These are phyloP conservation scores for Solanum chilense DNA, from an alignment of 257 asterid genomes.

Conservation along the genomic window DNA sequence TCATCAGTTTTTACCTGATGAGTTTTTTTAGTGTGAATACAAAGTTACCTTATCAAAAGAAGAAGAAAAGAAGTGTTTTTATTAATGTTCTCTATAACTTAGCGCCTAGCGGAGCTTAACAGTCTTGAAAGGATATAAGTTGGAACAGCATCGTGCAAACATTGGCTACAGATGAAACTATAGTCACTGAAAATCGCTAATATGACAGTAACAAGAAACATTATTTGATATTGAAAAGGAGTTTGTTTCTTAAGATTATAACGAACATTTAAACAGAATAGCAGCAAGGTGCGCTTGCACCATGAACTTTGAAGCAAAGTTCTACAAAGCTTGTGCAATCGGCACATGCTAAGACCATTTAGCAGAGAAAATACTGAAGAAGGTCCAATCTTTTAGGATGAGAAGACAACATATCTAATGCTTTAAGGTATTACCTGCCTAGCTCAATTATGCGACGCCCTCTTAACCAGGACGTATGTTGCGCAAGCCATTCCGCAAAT, in stretches of 20 bases:
- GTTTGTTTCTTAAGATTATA: not conserved
- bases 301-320: not conserved
- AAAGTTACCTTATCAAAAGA: no score
- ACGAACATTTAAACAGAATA: not conserved
- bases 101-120: not conserved
- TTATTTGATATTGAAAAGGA: not conserved
- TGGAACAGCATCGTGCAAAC: not conserved
- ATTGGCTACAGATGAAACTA: not conserved
- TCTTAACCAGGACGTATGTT: slow-evolving; percentile 43
- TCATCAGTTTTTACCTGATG: no score
- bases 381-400: not conserved
- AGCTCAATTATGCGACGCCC: slow-evolving; percentile 63
- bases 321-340: not conserved
- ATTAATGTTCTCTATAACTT: not conserved
- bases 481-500: slow-evolving; percentile 75
- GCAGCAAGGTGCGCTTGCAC: not conserved
- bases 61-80: not conserved
- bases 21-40: no score
- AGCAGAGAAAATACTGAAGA: not conserved
- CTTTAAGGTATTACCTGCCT: slow-evolving; percentile 49
- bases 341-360: not conserved
- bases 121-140: not conserved
- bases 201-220: not conserved
- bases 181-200: not conserved
- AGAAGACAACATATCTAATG: not conserved